Conservation (phyloP, 139 green algal species). For the Desmodesmus armatus region DNA sequence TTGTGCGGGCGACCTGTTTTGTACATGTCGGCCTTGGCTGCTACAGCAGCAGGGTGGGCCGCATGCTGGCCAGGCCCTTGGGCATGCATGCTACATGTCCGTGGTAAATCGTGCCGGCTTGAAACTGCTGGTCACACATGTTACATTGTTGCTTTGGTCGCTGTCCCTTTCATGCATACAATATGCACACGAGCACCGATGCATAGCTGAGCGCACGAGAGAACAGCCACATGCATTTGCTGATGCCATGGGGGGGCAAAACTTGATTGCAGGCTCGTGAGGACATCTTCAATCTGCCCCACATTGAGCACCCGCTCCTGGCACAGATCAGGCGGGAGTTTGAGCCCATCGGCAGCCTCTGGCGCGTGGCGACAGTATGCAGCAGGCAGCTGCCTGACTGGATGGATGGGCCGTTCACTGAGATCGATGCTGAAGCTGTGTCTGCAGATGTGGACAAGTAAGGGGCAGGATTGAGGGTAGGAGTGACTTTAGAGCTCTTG, state of each 20-base stretch:
- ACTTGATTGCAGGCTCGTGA: conserved; percentile 65
- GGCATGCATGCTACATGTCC: background rate
- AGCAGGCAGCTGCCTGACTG: conserved; percentile 72
- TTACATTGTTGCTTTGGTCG: background rate
- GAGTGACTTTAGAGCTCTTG: background rate
- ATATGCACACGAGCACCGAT: too few species aligned
- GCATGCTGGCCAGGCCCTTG: too few species aligned
- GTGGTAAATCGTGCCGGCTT: too few species aligned
- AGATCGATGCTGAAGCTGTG: conserved; percentile 77
- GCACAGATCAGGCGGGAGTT: conserved; percentile 52
- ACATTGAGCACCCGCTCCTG: conserved; percentile 70
- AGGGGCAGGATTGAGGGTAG: background rate
- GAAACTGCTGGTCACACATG: too few species aligned
- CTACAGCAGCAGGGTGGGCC: background rate
- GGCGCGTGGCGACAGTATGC: conserved; percentile 60
- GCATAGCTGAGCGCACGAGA: too few species aligned
- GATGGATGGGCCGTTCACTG: conserved; percentile 82
- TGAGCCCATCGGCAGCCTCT: conserved; percentile 69
- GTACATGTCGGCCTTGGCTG: too few species aligned
- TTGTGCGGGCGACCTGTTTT: too few species aligned
- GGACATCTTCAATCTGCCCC: conserved; percentile 74
- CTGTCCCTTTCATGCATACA: background rate
- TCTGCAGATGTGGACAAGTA: conserved; percentile 50
- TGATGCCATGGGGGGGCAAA: too few species aligned
- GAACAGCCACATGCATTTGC: too few species aligned